Conservation (phyloP, 176 grass and related monocot genomes). For the Echinochloa phyllopogon region DNA sequence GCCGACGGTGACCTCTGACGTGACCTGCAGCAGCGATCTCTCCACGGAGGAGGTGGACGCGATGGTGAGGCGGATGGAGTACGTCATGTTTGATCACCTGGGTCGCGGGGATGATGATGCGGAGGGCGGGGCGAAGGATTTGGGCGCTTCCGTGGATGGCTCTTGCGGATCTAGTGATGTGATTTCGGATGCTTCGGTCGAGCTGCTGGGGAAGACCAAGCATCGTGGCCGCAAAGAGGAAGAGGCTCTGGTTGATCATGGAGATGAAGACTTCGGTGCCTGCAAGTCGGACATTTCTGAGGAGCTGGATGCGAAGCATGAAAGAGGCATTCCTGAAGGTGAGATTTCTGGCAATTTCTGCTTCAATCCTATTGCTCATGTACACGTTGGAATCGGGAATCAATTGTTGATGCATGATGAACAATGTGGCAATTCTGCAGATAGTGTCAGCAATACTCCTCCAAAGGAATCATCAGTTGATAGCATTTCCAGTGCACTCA, state of each 20-base stretch:
- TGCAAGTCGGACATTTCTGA: conserved; percentile 53
- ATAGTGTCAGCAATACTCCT: background rate
- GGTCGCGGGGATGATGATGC: background rate
- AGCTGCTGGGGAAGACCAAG: background rate
- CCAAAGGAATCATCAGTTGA: conserved; percentile 47
- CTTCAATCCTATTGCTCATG: background rate
- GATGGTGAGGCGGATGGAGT: conserved; percentile 40
- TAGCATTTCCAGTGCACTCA: conserved; percentile 50
- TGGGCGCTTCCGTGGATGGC: conserved; percentile 48
- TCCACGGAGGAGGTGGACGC: conserved; percentile 61
- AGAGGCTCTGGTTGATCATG: background rate
- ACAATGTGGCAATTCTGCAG: background rate
- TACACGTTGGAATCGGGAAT: background rate
- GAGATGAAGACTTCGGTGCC: conserved; percentile 19
- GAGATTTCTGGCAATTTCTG: conserved; percentile 18
- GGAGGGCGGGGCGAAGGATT: conserved; percentile 9
- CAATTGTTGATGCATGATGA: background rate
- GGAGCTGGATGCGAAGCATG: conserved; percentile 19
- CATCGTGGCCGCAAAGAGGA: background rate
- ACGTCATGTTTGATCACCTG: conserved; percentile 50
- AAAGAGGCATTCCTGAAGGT: conserved; percentile 30
- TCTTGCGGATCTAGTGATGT: conserved; percentile 63
- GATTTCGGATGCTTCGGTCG: conserved; percentile 37
- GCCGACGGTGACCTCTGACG: conserved; percentile 12
- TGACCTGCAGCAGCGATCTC: conserved; percentile 54